Evolutionary conservation across 768 basidiomycete genomes (phyloP).

Genomic region (Russula dissimulans): DNA sequence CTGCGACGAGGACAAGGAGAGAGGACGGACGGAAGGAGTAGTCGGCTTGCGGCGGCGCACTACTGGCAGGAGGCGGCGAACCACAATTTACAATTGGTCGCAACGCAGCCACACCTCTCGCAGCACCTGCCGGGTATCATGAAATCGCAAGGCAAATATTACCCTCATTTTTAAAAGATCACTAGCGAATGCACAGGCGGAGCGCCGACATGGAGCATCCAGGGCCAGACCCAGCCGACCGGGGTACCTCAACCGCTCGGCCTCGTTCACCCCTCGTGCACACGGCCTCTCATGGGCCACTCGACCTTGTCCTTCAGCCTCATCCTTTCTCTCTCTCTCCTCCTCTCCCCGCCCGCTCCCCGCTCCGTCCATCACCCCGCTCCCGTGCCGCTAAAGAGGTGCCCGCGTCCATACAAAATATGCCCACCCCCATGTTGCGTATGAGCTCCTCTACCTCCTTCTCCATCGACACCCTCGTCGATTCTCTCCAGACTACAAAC

Average conservation of each 20-base stretch:
- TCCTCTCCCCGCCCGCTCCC: conserved; percentile 26
- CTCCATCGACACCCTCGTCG: conserved; percentile 19
- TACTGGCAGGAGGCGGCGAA: too few relatives aligned
- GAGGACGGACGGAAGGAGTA: not conserved
- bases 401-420: conserved; percentile 12
- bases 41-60: not conserved
- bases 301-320: not conserved
- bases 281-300: conserved; percentile 18
- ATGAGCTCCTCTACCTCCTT: conserved; percentile 24
- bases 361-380: conserved; percentile 23
- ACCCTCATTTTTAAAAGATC: not conserved
- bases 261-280: conserved; percentile 31
- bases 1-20: too few relatives aligned
- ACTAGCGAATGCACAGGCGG: not conserved
- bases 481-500: not conserved
- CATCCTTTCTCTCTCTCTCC: conserved; percentile 15
- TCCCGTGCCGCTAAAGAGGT: conserved; percentile 12
- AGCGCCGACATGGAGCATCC: conserved; percentile 2
- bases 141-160: not conserved
- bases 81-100: not conserved
- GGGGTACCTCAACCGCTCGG: conserved; percentile 10
- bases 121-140: not conserved
- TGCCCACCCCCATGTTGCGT: conserved; percentile 22
- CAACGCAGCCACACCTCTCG: not conserved
- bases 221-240: conserved; percentile 5